Evolutionary conservation across 768 basidiomycete genomes (phyloP), one percentile per base, ranked within the genome.

Genomic region (Mycena crocata): DNA sequence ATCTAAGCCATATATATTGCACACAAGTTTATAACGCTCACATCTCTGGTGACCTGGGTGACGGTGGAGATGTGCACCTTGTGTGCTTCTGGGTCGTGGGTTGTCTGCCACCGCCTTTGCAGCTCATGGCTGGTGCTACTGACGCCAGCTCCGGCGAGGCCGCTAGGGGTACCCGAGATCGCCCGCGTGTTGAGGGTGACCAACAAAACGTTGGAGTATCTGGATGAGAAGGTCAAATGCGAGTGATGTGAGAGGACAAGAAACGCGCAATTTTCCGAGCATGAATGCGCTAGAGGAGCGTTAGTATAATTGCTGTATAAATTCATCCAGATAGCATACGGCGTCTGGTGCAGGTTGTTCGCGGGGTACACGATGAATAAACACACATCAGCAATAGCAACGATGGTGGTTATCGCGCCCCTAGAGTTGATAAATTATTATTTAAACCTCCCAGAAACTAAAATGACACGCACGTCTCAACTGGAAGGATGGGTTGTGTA

Each of bases 371-470:
- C 5, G 9, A 69, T 35, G 42, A 69, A 69, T 7, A 69, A 55
- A 8, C 46, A 34, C 4, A 69, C 28, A 5, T 69, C 58, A 0
- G 32, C 8, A 28, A 44, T 31, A 8, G 68, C 68, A 14, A 39
- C 49, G 17, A 67, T 37, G n/a, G 54, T 32, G 2, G 68, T 66
- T 13, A 69, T 39, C 2, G 62, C 51, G 34, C 68, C 68, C 14
- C 65, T 66, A n/a, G n/a, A n/a, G n/a, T n/a, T n/a, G n/a, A n/a
- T n/a, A n/a, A n/a, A n/a, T n/a, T n/a, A n/a, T n/a, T n/a, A n/a
- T n/a, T n/a, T n/a, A n/a, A n/a, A n/a, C n/a, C n/a, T n/a, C n/a
- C n/a, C n/a, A n/a, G n/a, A n/a, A n/a, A n/a, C n/a, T n/a, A n/a
- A n/a, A n/a, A n/a, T n/a, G n/a, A n/a, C n/a, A n/a, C n/a, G n/a